These are phyloP conservation scores for Magnusiomyces suaveolens DNA, from an alignment of 1,139 yeast genomes.

Conservation along the genomic window DNA sequence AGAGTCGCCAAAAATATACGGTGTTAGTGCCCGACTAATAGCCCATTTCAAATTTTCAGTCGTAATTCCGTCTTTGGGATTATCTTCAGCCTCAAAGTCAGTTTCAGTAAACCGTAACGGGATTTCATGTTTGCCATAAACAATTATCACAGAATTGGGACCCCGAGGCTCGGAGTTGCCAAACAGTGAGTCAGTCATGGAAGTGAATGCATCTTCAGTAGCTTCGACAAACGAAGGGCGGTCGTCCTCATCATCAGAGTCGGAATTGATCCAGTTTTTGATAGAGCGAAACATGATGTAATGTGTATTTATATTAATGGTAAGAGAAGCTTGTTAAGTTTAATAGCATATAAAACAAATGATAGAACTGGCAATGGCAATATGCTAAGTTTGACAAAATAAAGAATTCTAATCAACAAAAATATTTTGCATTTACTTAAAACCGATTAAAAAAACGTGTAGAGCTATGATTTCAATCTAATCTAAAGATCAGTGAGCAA, in stretches of 20 bases:
- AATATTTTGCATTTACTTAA: too few relatives aligned
- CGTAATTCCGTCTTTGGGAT: constrained; percentile 13
- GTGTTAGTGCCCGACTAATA: constrained; percentile 11
- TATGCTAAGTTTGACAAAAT: too few relatives aligned
- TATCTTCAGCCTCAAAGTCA: constrained; percentile 12
- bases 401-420: too few relatives aligned
- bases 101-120: constrained; percentile 10
- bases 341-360: too few relatives aligned
- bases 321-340: too few relatives aligned
- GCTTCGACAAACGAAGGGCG: not conserved
- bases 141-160: not conserved
- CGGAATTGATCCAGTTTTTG: too few relatives aligned
- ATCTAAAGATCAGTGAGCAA: too few relatives aligned
- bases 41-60: constrained; percentile 11
- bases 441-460: too few relatives aligned
- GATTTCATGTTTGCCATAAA: constrained; percentile 9
- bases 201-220: not conserved
- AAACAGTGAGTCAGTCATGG: not conserved
- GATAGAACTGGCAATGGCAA: too few relatives aligned
- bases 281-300: not conserved
- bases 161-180: not conserved
- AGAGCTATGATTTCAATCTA: too few relatives aligned
- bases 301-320: too few relatives aligned
- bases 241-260: not conserved
- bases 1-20: constrained; percentile 8